Evolutionary conservation across 352 stramenopile species (phyloP), one percentile per base, ranked within the genome.

Genomic region (Pythium brassicae): DNA sequence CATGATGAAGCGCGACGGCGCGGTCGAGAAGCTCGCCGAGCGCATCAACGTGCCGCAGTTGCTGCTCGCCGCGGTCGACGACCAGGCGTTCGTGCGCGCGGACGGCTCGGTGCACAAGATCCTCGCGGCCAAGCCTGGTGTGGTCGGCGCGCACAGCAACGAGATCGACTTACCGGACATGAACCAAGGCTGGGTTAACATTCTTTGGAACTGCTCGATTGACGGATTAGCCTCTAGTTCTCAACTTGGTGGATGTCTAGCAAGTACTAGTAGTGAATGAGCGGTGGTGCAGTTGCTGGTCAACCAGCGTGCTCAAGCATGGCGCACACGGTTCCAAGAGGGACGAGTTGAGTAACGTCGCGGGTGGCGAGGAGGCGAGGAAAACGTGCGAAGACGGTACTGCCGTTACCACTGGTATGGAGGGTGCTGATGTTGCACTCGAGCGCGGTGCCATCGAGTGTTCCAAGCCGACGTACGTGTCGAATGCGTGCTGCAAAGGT

Each of bases 131-230:
- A 59, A 61, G 12, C 37, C 37, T 4, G 37, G 8, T 4, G 37
- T 4, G 14, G 53, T 66, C 19, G 45, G 50, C 22, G 40, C 57
- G 45, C 49, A 59, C 47, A 62, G 62, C 63, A 12, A 62, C 10
- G 71, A 76, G 14, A 44, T 76, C 11, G 65, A 83, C 56, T 89
- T 83, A 61, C 57, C 60, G 12, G 50, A 75, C 27, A 65, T 78
- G 35, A 63, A 73, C 25, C 72, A 87, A 42, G 71, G 72, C 44
- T 89, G 74, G 74, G 74, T 86, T 43, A 78, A 81, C 68, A n/a
- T 53, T 22, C 14, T 54, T 54, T 54, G 27, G 23, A 54, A 2
- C 32, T 26, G 32, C 49, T 54, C 49, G 49, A 54, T 54, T 54
- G 6, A 54, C 49, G 49, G 27, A 32, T 43, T 45, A 54, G 49